Evolutionary conservation across 768 basidiomycete species (phyloP), one percentile per base, ranked within the genome.

Genomic region (Calocybe cyanea): DNA sequence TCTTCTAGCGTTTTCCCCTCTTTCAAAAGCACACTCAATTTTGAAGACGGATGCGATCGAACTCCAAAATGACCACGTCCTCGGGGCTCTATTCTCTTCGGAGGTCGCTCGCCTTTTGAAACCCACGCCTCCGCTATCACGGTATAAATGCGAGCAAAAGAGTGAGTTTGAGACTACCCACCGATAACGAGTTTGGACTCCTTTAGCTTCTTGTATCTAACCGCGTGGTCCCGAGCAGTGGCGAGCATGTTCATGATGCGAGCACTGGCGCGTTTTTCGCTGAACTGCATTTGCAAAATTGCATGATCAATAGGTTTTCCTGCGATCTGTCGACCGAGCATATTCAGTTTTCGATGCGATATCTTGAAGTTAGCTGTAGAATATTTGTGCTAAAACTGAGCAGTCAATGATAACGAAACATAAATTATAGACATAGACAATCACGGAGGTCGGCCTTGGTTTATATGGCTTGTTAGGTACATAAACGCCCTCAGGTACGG

Each of bases 231-330:
- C 59, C 88, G 86, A 2, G 92, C 93, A 1, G 87, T 80, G 10
- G 80, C 81, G 36, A 98, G 76, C 79, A 92, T 92, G 55, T 85
- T 88, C 77, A 91, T 84, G 48, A 99, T 81, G 49, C 91, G 83
- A 38, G 72, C 76, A 52, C 90, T 85, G 11, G 87, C 91, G 18
- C 91, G 78, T 68, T 99, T 99, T 64, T 94, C 87, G 52, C 87
- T 91, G 65, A 96, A 97, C 62, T 87, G 80, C 90, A 98, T 94
- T 58, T 99, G 95, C 46, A 97, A 71, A 61, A 99, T 95, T 28
- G 95, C 95, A 54, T 85, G 81, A 68, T 97, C 94, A 49, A 97
- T 85, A 14, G 94, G 93, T 56, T 92, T 86, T 15, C 90, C 87
- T 2, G 89, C 76, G 52, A 99, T 87, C 63, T 96, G 91, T 23